Evolutionary conservation across 768 basidiomycete species (phyloP).

Genomic region (Astraeus odoratus): DNA sequence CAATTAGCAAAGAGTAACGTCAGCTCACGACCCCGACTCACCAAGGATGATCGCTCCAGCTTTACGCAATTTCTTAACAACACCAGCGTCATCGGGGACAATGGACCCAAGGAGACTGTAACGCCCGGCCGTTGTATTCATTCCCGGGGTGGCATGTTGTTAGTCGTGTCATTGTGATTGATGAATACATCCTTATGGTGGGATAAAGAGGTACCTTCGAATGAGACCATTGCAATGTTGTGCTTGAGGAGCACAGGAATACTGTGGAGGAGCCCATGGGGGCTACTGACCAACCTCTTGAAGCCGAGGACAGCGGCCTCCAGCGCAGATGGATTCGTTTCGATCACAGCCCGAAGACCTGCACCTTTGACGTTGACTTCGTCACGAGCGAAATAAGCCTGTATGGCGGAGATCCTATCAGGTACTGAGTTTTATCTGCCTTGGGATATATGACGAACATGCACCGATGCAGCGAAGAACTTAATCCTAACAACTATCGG

Average conservation of each 20-base stretch:
- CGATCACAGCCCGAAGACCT: slow-evolving; percentile 32
- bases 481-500: too few relatives aligned
- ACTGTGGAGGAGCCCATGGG: slow-evolving; percentile 30
- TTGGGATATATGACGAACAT: too few relatives aligned
- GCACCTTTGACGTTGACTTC: slow-evolving; percentile 37
- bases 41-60: slow-evolving; percentile 32
- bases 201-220: slow-evolving; percentile 14
- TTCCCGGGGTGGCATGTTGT: slow-evolving; percentile 16
- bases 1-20: background rate
- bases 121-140: slow-evolving; percentile 38
- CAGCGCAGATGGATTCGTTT: slow-evolving; percentile 33
- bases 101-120: slow-evolving; percentile 30
- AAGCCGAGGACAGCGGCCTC: slow-evolving; percentile 30
- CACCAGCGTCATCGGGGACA: slow-evolving; percentile 29
- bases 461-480: too few relatives aligned
- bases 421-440: too few relatives aligned
- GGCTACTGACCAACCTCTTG: slow-evolving; percentile 23
- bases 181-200: too few relatives aligned
- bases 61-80: slow-evolving; percentile 24
- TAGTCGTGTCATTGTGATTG: too few relatives aligned
- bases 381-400: slow-evolving; percentile 36
- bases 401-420: background rate
- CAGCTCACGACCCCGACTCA: background rate
- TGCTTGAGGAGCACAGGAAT: slow-evolving; percentile 34
- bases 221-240: slow-evolving; percentile 25